Evolutionary conservation across 2,329 filamentous ascomycete genomes (phyloP).

Genomic region (Purpureocillium takamizusanense): DNA sequence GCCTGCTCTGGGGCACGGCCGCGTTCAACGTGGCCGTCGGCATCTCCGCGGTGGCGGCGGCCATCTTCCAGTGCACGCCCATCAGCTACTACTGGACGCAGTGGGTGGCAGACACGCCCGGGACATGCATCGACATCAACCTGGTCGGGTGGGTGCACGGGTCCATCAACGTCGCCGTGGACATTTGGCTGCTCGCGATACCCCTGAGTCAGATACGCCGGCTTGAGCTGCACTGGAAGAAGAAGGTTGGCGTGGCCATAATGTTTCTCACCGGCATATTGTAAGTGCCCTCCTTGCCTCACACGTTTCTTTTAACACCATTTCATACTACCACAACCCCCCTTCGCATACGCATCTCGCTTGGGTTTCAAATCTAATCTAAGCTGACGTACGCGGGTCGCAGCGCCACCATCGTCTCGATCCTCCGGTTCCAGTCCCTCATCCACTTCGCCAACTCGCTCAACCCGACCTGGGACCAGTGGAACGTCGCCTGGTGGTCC

Average conservation of each 20-base stretch:
- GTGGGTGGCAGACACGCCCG: neutral
- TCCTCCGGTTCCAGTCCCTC: neutral
- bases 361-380: neutral
- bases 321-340: too few species aligned
- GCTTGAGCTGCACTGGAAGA: slow-evolving; percentile 4
- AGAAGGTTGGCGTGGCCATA: slow-evolving; percentile 2
- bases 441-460: neutral
- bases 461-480: neutral
- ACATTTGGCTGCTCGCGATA: slow-evolving; percentile 3
- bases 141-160: neutral
- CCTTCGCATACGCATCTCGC: neutral
- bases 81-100: slow-evolving; percentile 18
- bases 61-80: slow-evolving; percentile 29
- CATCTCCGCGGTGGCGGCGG: neutral
- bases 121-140: slow-evolving; percentile 1
- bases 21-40: slow-evolving; percentile 1
- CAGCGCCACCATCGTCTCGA: neutral
- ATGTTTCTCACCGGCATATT: slow-evolving; percentile 4
- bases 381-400: neutral
- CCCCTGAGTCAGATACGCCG: slow-evolving; percentile 2
- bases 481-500: neutral
- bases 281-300: neutral
- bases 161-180: slow-evolving; percentile 1
- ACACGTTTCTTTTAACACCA: too few species aligned
- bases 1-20: slow-evolving; percentile 22